Conservation (phyloP, 1,139 yeast species). For the Cylindricascospora bacillispora region DNA sequence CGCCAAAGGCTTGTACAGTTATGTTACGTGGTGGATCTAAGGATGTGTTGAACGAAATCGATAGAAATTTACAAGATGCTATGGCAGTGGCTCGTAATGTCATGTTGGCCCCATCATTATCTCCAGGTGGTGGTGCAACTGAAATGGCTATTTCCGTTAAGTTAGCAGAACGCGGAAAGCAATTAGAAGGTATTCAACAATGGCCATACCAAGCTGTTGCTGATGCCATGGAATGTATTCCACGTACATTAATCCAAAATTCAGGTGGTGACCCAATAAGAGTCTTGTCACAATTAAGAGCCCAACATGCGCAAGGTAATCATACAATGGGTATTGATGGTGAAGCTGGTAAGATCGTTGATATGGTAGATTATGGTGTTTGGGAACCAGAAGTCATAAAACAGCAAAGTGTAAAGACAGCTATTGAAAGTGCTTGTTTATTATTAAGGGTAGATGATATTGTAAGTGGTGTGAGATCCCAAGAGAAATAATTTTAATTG, state of each 20-base stretch:
- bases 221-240: constrained; percentile 96
- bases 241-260: constrained; percentile 92
- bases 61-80: constrained; percentile 95
- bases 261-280: constrained; percentile 96
- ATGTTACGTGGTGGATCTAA: constrained; percentile 92
- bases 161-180: constrained; percentile 81
- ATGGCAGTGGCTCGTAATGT: constrained; percentile 97
- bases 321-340: constrained; percentile 90
- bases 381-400: constrained; percentile 99
- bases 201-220: constrained; percentile 99
- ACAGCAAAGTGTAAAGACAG: constrained; percentile 92
- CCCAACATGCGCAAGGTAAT: constrained; percentile 87
- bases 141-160: constrained; percentile 96
- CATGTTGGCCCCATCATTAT: constrained; percentile 81
- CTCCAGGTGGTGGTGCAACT: constrained; percentile 99
- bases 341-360: constrained; percentile 84
- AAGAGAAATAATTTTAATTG: constrained; percentile 9
- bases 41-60: constrained; percentile 91
- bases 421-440: constrained; percentile 92
- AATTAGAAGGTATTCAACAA: constrained; percentile 89
- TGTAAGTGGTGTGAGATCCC: constrained; percentile 81
- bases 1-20: constrained; percentile 91
- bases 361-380: constrained; percentile 89
- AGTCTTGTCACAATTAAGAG: constrained; percentile 79
- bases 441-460: constrained; percentile 93